These are phyloP conservation scores for Fraxinus anomala DNA, from an alignment of 257 asterid species.

Conservation along the genomic window DNA sequence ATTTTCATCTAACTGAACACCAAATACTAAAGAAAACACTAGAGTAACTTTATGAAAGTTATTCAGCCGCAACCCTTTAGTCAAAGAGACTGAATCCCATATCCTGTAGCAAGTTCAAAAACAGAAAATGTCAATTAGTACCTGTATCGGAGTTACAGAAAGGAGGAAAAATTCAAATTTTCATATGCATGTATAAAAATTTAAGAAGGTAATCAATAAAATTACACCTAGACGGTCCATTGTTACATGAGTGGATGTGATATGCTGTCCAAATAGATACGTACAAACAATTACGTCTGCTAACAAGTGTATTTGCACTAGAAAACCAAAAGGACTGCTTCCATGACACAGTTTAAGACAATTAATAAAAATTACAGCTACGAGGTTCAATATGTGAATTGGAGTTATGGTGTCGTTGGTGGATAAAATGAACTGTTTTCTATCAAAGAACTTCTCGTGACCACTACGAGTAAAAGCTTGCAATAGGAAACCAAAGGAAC, in stretches of 20 bases:
- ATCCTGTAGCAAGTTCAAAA: constrained; percentile 30
- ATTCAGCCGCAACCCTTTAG: neutral
- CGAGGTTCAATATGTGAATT: neutral
- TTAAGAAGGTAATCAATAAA: neutral
- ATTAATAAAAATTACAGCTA: neutral
- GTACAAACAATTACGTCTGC: neutral
- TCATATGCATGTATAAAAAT: neutral
- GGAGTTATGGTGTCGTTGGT: neutral
- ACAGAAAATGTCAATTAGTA: neutral
- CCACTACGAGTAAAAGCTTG: neutral
- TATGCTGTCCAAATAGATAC: neutral
- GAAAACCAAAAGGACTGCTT: neutral
- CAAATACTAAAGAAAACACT: neutral
- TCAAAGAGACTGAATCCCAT: constrained; percentile 45
- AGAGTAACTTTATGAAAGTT: constrained; percentile 2
- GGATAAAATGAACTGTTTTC: neutral
- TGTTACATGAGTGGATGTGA: neutral
- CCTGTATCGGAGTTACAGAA: neutral
- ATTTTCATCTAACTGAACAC: constrained; percentile 5
- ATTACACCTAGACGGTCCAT: neutral
- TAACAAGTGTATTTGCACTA: neutral
- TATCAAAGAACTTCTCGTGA: neutral
- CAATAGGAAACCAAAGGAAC: neutral
- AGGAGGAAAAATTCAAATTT: too few relatives aligned
- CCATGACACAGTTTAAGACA: neutral